Base-by-base conservation (phyloP, 2,329 filamentous ascomycete genomes). In the Hortaea sp. region DNA sequence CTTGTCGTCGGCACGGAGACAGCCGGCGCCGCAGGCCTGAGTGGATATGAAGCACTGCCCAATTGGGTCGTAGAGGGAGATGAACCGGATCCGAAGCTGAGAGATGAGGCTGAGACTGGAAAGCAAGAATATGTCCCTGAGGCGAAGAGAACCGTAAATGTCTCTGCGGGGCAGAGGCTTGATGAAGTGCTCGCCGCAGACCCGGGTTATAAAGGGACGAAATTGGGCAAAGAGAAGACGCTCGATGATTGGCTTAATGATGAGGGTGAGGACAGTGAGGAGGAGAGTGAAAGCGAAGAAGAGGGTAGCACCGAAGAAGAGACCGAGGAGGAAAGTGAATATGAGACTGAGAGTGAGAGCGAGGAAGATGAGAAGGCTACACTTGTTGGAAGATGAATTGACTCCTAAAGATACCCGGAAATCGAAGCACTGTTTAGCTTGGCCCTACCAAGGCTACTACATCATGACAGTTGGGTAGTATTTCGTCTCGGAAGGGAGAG, bases 211-310 rank as follows among this genome's bases (percentile, higher is more conserved):
- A 76, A 69, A 56, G 65, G 58, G 65, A 77, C 1, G 56, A 55
- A 42, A 49, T 13, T 42, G 34, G 63, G 68, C 5, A 81, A 81
- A 43, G 79, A 79, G 37, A 95, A 94, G 75, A 87, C 83, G 13
- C 69, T 98, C 51, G 88, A 97, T 69, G 88, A 95, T 63, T 97
- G 92, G 89, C 72, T 97, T 47, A 88, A 83, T 27, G 74, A 72
- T 1, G 74, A 73, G 5, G 71, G 73, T n/a, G 53, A 75, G 0
- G 72, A 72, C 30, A 76, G 75, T 69, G 13, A 70, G 68, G 3
- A 73, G 1, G 74, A 75, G 0, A 72, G 75, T 0, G 66, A 70
- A 30, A 72, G 75, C 31, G 73, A 76, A n/a, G 64, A 59, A 20
- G 61, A 63, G 20, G 63, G 64, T 10, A 71, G 72, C 7, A 74